Base-by-base conservation (phyloP, 768 basidiomycete species). In the Suillus variegatus region DNA sequence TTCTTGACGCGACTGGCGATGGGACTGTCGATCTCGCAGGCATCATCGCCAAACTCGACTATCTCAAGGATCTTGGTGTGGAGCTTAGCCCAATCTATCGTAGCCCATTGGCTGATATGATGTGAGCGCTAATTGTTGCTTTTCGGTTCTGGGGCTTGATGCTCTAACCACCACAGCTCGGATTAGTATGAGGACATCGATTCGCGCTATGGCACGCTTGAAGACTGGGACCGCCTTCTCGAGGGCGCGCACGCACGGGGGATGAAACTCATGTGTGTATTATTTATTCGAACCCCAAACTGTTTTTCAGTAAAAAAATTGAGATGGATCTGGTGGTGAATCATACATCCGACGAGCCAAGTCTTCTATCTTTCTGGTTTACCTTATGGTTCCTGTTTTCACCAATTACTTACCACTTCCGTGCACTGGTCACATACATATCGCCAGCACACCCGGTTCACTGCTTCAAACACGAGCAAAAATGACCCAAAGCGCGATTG, bases 291-390 rank as follows among this genome's bases (percentile, higher is more conserved):
- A 54, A 32, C 61, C 20, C 41, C 52, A 36, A 18, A 25, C 18
- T 36, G 20, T 46, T 55, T 71, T 67, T 69, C 63, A 67, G 32
- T 36, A 89, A n/a, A n/a, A n/a, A n/a, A n/a, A n/a, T n/a, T n/a
- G n/a, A 88, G 77, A 90, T 91, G 87, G 90, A 93, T 71, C 82
- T 92, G 2, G 91, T 92, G 35, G 87, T 88, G 10, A 92, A 92
- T 73, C 90, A 91, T 72, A 85, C 85, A 4, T 91, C 89, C 0
- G 83, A 87, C 75, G 84, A 88, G 82, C 88, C 86, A 66, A 41
- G 62, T 40, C 13, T 5, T 20, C n/a, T 36, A 14, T 22, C 44
- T 40, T 63, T 41, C 13, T 60, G 28, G 41, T 40, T 28, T 58
- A 2, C 22, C 40, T 58, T 40, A 44, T 36, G 55, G 46, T 46